A percentile compares a stretch with the other conserved stretches of the same genome.
Evolutionary conservation across 1,284 basidiomycete genomes (phyloP).

Genomic region (Stygiomarasmius scandens): DNA sequence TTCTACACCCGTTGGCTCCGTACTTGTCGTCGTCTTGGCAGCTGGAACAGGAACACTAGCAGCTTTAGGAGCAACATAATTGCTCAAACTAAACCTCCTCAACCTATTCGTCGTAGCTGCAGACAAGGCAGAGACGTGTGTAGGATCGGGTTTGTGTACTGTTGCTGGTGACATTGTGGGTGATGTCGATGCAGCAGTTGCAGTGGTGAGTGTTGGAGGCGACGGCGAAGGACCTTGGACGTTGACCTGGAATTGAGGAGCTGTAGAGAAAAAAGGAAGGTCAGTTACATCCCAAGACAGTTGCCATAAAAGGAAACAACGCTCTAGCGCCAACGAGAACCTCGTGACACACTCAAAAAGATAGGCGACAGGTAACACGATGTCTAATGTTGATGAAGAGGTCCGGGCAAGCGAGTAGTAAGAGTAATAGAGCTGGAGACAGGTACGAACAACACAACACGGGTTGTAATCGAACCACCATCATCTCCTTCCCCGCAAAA

Average conservation of each 20-base stretch:
- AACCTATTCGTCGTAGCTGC: slow-evolving; percentile 7
- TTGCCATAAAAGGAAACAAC: too few species aligned
- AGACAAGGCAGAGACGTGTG: neutral
- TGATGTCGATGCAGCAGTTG: neutral
- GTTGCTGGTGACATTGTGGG: neutral
- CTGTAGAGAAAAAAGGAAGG: neutral
- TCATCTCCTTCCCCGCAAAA: too few species aligned
- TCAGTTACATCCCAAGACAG: neutral
- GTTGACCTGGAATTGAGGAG: neutral
- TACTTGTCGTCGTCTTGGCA: neutral
- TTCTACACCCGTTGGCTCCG: slow-evolving; percentile 23
- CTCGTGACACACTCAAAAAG: too few species aligned
- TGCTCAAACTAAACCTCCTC: slow-evolving; percentile 12
- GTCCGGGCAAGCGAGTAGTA: too few species aligned
- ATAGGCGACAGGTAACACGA: too few species aligned
- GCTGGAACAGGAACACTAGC: neutral
- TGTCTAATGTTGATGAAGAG: too few species aligned
- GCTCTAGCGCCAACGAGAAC: too few species aligned
- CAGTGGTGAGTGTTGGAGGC: neutral
- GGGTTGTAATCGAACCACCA: too few species aligned
- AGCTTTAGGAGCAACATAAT: slow-evolving; percentile 8
- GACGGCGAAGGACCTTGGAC: neutral
- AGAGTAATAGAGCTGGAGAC: too few species aligned
- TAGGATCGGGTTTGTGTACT: neutral
- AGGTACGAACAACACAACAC: too few species aligned